Conservation (phyloP, 106 monocot species). For the Platanthera guangdongensis region DNA sequence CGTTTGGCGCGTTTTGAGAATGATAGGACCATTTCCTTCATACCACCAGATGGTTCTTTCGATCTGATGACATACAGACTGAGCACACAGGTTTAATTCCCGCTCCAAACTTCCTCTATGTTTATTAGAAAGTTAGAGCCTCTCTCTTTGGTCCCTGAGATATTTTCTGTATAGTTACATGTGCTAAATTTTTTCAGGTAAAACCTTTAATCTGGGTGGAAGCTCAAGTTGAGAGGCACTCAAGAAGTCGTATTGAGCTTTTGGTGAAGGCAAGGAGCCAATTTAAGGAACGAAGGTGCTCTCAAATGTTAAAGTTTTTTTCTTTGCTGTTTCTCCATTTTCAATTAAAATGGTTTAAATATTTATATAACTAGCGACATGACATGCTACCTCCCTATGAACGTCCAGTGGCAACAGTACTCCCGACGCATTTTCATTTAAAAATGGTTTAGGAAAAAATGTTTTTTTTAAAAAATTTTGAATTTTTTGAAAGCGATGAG, state of each 20-base stretch:
- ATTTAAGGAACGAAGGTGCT: constrained; percentile 92
- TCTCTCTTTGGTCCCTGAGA: neutral
- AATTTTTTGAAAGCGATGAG: too few species aligned
- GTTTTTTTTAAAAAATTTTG: too few species aligned
- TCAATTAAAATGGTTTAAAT: too few species aligned
- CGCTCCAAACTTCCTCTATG: neutral
- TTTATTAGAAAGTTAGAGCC: neutral
- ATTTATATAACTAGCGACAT: too few species aligned
- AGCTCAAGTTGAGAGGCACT: constrained; percentile 91
- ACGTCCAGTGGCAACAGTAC: too few species aligned
- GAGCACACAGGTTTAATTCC: constrained; percentile 68
- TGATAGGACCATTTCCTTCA: constrained; percentile 98
- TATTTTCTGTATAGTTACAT: neutral
- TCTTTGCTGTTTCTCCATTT: too few species aligned
- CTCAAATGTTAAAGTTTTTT: neutral
- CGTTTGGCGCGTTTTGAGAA: constrained; percentile 97
- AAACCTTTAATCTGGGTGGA: constrained; percentile 97
- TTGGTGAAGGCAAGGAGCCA: constrained; percentile 94
- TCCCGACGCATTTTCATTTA: too few species aligned
- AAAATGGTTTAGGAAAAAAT: too few species aligned
- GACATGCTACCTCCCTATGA: too few species aligned
- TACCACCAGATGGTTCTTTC: constrained; percentile 95
- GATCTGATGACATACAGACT: constrained; percentile 98
- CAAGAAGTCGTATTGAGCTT: constrained; percentile 92
- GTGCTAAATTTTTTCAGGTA: constrained; percentile 31